These are phyloP conservation scores for Kalaharituber pfeilii DNA, from an alignment of 2,329 filamentous ascomycete genomes.

Conservation along the genomic window DNA sequence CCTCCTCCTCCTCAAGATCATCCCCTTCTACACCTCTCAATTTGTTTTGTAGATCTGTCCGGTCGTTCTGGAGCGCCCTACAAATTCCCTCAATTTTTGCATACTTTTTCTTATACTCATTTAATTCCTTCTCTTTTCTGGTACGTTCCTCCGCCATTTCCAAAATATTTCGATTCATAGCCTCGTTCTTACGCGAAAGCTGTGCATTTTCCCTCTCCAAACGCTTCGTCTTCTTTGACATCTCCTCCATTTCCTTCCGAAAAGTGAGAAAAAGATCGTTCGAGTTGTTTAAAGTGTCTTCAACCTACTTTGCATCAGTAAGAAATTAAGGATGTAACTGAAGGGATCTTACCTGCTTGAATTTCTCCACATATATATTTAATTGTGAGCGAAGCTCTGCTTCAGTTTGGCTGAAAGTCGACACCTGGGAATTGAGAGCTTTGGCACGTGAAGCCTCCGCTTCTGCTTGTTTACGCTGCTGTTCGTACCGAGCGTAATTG, in stretches of 20 bases:
- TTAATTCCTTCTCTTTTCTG: conserved; percentile 55
- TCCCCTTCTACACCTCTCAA: conserved; percentile 39
- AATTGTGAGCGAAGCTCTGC: conserved; percentile 83
- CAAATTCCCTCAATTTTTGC: conserved; percentile 88
- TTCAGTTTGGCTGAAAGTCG: conserved; percentile 91
- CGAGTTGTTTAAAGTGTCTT: conserved; percentile 95
- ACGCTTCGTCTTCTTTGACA: conserved; percentile 97
- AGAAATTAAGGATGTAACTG: too few species aligned
- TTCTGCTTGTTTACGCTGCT: conserved; percentile 77
- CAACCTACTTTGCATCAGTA: conserved; percentile 49
- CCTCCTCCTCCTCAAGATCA: conserved; percentile 33
- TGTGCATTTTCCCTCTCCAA: conserved; percentile 91
- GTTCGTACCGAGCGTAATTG: conserved; percentile 72
- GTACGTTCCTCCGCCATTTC: conserved; percentile 92
- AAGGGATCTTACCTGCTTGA: conserved; percentile 67
- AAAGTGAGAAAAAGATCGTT: conserved; percentile 96
- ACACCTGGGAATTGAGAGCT: conserved; percentile 76
- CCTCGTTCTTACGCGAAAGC: conserved; percentile 80
- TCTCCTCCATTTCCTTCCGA: conserved; percentile 97
- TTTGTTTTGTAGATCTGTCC: conserved; percentile 54
- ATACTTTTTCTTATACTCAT: conserved; percentile 67
- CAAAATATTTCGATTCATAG: conserved; percentile 84
- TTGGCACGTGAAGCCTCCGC: conserved; percentile 62
- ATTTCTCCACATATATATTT: conserved; percentile 97
- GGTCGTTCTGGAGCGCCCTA: conserved; percentile 89